Percentiles rank a stretch among this genome's conserved stretches.
Evolutionary conservation across 2,329 filamentous ascomycete species (phyloP).

Genomic region (Immersiporthe knoxdaviesiana): DNA sequence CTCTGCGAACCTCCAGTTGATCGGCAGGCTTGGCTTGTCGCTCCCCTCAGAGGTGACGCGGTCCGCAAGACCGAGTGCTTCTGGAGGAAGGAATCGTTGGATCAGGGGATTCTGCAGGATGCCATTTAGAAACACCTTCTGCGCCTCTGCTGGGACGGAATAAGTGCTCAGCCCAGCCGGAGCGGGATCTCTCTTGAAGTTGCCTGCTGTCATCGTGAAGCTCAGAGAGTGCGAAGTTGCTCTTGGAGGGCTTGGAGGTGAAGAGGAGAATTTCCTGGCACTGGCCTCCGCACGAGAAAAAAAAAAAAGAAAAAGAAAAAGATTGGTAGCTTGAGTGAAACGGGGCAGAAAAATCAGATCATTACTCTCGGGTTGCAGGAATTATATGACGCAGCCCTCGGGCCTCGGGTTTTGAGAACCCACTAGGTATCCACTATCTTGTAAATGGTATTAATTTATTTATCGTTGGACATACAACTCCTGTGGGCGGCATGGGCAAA

Average conservation of each 20-base stretch:
- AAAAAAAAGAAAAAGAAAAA: background rate
- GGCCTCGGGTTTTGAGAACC: background rate
- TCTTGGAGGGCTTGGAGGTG: background rate
- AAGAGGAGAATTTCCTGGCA: no score
- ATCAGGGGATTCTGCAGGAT: conserved; percentile 15
- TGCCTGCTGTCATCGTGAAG: background rate
- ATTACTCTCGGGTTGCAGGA: background rate
- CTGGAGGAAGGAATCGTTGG: background rate
- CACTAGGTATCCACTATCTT: background rate
- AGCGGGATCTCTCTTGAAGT: no score
- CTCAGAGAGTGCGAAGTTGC: background rate
- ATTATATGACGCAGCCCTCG: background rate
- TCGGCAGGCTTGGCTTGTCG: conserved; percentile 49
- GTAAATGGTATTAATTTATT: background rate
- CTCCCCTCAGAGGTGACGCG: conserved; percentile 47
- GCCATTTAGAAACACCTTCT: conserved; percentile 1
- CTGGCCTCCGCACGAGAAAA: no score
- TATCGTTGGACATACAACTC: background rate
- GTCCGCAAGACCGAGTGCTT: background rate
- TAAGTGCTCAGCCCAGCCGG: background rate
- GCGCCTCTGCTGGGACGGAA: conserved; percentile 15
- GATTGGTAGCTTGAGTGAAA: background rate
- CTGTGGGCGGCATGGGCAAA: background rate
- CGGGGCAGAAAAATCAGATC: background rate
- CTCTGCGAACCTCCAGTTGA: conserved; percentile 61